Base-by-base conservation (phyloP, 805 yeast genomes). In the Priceomyces carsonii region DNA sequence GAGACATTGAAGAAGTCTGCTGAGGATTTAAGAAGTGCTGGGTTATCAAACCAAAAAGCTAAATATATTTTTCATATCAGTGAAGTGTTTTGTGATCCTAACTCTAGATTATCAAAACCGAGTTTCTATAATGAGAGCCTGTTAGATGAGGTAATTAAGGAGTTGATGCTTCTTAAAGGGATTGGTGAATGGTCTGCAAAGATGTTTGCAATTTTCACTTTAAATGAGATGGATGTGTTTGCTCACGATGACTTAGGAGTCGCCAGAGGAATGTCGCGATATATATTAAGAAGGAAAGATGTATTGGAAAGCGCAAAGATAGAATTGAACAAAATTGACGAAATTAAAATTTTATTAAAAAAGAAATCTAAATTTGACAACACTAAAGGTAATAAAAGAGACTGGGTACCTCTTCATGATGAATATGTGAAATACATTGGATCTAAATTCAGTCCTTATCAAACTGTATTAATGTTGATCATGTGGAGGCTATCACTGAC, bases 171-270 rank as follows among this genome's bases (percentile, higher is more conserved):
- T 17, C 63, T 84, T 42, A 83, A 84, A 49, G 95, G 95, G 0
- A 73, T 85, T 12, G 95, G 93, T 0, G 71, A 72, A 1, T 90
- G 98, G 98, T 78, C 89, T 4, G 90, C 93, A 0, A 84, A 83
- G 36, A 90, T 90, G 96, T 90, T 88, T 57, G 59, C 85, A 12
- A 51, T 82, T 15, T 87, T 87, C 52, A 83, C 85, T 1, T 61
- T 89, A 29, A 72, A 71, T 17, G 71, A 85, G 38, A 53, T 76
- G 52, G 81, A 90, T 54, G 77, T 86, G 0, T 87, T 87, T 55
- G 82, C 93, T 4, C 63, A 75, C 4, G 86, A 80, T 13, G 97
- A 90, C 59, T 61, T 90, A 30, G 97, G 96, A 1, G 75, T 90
- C 2, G 88, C 90, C 20, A 66, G 95, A 43, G 97, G 97, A 0